phyloP scores from a whole-genome alignment of 306 rosid species.

The Castanea mollissima region DNA sequence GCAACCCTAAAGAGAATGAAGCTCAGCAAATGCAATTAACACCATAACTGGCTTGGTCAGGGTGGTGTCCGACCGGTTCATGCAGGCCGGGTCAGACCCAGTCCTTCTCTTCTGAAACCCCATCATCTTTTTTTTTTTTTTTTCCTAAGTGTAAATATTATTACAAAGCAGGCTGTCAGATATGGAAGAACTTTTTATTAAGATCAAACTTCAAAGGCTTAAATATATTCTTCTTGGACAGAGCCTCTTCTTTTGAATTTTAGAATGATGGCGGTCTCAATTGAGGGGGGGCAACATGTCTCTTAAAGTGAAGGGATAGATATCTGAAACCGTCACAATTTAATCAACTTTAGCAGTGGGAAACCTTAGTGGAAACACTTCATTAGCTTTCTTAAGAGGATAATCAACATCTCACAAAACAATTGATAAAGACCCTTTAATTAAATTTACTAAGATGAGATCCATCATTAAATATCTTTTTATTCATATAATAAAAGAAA shows the following conservation, averaged over 20 bases:
- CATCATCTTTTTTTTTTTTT: background rate
- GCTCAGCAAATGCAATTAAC: slow-evolving; percentile 44
- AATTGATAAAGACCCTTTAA: slow-evolving; percentile 10
- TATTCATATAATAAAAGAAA: background rate
- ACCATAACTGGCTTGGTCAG: slow-evolving; percentile 72
- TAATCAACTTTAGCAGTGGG: slow-evolving; percentile 36
- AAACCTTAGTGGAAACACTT: slow-evolving; percentile 41
- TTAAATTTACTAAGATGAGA: background rate
- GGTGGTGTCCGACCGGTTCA: slow-evolving; percentile 70
- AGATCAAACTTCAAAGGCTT: background rate
- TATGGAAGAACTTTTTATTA: background rate
- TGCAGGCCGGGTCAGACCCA: slow-evolving; percentile 66
- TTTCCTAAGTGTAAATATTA: background rate
- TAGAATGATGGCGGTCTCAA: slow-evolving; percentile 52
- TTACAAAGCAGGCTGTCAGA: slow-evolving; percentile 28
- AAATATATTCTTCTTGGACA: slow-evolving; percentile 28
- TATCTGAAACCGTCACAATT: slow-evolving; percentile 28
- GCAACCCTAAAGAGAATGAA: slow-evolving; percentile 25
- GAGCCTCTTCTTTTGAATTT: slow-evolving; percentile 15
- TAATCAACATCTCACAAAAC: slow-evolving; percentile 5
- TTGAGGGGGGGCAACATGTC: slow-evolving; percentile 66
- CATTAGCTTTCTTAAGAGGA: slow-evolving; percentile 22
- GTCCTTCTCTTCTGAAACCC: slow-evolving; percentile 10
- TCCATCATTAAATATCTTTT: background rate
- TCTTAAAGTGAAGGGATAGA: slow-evolving; percentile 44